These are phyloP conservation scores for Yamadazyma olivae DNA, from an alignment of 805 yeast species.

Conservation along the genomic window DNA sequence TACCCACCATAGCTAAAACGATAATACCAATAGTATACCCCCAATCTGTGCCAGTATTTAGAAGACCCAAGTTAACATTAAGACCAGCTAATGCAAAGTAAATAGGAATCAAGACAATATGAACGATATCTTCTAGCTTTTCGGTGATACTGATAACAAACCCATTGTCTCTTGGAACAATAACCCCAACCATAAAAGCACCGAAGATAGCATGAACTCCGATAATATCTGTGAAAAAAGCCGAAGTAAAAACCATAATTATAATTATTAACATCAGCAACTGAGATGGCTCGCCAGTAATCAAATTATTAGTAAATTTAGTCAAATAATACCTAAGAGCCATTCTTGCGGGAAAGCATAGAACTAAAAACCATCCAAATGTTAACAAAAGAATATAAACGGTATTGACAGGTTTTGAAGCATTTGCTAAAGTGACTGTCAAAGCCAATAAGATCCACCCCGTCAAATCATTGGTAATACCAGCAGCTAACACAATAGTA, in stretches of 20 bases:
- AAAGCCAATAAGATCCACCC: conserved; percentile 83
- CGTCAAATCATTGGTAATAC: conserved; percentile 71
- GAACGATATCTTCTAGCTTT: conserved; percentile 75
- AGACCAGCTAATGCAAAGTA: conserved; percentile 81
- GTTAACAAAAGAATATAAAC: conserved; percentile 66
- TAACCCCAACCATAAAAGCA: conserved; percentile 73
- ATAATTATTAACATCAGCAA: conserved; percentile 55
- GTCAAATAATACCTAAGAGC: conserved; percentile 44
- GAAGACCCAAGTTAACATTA: conserved; percentile 61
- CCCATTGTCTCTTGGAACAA: conserved; percentile 74
- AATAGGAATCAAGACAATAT: conserved; percentile 67
- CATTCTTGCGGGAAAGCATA: conserved; percentile 55
- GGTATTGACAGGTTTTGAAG: conserved; percentile 65
- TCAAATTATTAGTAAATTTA: conserved; percentile 51
- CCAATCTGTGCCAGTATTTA: conserved; percentile 71
- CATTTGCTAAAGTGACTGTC: conserved; percentile 71
- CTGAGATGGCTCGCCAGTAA: conserved; percentile 60
- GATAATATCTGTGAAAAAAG: conserved; percentile 78
- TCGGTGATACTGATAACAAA: conserved; percentile 68
- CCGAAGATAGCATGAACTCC: conserved; percentile 89
- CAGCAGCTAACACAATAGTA: conserved; percentile 71
- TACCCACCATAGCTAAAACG: conserved; percentile 64
- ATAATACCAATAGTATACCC: conserved; percentile 70
- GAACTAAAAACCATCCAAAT: conserved; percentile 65
- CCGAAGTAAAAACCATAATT: conserved; percentile 56